These are phyloP conservation scores for Setomelanomma holmii DNA, from an alignment of 2,329 filamentous ascomycete species.

Conservation along the genomic window DNA sequence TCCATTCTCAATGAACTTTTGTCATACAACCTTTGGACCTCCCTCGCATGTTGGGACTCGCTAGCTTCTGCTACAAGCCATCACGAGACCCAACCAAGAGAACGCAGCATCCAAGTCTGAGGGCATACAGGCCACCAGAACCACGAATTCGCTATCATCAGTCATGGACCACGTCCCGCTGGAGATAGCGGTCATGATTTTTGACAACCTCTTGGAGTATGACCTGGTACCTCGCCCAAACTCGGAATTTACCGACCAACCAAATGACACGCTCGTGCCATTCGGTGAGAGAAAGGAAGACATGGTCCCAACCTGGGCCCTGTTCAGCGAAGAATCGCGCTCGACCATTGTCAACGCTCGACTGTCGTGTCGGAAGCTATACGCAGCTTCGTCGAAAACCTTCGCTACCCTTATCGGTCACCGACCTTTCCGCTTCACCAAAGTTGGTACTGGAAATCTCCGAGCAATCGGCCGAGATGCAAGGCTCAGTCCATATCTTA, in stretches of 20 bases:
- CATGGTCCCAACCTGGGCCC: neutral
- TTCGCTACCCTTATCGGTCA: conserved; percentile 9
- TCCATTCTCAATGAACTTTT: too few species aligned
- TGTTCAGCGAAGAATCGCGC: neutral
- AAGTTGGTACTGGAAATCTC: conserved; percentile 5
- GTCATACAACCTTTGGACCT: too few species aligned
- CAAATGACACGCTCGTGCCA: neutral
- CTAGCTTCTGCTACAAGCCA: too few species aligned
- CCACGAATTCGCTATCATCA: neutral
- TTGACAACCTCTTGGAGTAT: neutral
- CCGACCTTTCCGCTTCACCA: conserved; percentile 11
- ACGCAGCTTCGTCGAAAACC: conserved; percentile 1
- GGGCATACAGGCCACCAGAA: neutral
- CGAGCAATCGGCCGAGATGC: neutral
- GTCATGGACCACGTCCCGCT: neutral
- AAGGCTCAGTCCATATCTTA: neutral
- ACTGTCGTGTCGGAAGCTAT: neutral
- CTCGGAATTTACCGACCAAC: neutral
- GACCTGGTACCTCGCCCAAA: neutral
- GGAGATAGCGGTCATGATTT: neutral
- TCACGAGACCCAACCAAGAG: too few species aligned
- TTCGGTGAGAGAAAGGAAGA: neutral
- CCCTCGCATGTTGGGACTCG: too few species aligned
- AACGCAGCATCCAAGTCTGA: too few species aligned
- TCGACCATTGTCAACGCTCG: conserved; percentile 4